These are phyloP conservation scores for Globisporangium nagaii DNA, from an alignment of 352 stramenopile genomes.

Conservation along the genomic window DNA sequence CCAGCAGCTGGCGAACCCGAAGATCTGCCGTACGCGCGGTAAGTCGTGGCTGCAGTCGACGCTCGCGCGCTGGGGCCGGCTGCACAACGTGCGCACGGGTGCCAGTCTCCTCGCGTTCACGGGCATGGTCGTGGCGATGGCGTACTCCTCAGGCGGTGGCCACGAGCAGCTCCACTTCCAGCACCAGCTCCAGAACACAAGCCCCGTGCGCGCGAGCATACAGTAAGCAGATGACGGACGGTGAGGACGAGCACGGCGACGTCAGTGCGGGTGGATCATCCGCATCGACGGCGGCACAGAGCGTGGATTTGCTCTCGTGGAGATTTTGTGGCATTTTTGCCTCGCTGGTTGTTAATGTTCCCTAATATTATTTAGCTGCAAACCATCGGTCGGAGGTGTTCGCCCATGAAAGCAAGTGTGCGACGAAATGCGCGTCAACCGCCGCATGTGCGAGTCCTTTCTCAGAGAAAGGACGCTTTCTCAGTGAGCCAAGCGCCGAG, in stretches of 20 bases:
- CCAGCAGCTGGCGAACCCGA: constrained; percentile 18
- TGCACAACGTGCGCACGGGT: constrained; percentile 30
- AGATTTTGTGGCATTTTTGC: too few species aligned
- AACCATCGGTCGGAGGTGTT: too few species aligned
- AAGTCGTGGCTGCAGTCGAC: constrained; percentile 21
- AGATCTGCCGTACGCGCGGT: constrained; percentile 11
- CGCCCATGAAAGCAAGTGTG: too few species aligned
- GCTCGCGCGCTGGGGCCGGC: constrained; percentile 24
- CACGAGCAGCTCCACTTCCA: not conserved
- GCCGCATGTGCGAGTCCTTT: too few species aligned
- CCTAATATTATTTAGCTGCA: too few species aligned
- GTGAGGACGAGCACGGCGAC: not conserved
- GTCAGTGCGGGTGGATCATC: too few species aligned
- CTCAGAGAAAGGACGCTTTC: too few species aligned
- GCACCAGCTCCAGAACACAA: not conserved
- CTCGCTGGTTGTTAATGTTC: too few species aligned
- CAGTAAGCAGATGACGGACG: not conserved
- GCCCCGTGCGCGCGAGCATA: not conserved
- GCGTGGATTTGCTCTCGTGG: too few species aligned
- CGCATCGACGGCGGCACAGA: too few species aligned
- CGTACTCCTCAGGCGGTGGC: not conserved
- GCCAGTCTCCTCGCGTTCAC: constrained; percentile 30
- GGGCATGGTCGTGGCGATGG: constrained; percentile 29
- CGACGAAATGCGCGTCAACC: too few species aligned
- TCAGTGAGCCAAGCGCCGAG: too few species aligned